Evolutionary conservation across 371 early-diverging fungal genomes (phyloP), one percentile per base, ranked within the genome.

Genomic region (Funneliformis caledonium): DNA sequence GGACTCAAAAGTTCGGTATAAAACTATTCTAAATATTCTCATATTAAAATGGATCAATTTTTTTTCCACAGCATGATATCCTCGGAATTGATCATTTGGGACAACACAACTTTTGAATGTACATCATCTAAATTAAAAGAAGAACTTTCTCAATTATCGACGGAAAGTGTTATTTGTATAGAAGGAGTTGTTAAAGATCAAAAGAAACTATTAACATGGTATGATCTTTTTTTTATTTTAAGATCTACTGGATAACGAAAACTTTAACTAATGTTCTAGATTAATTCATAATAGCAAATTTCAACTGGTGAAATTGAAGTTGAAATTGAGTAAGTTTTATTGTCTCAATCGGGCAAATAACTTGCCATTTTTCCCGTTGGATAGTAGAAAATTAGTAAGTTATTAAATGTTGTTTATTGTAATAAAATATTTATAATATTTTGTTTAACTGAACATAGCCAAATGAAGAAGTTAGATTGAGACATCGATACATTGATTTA

Each of bases 401-500:
- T 52, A 42, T 67, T 67, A 19, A 48, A 76, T 37, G 45, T 10
- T 37, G 1, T 14, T 37, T 65, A 65, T 65, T 65, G 16, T 64
- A 31, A 33, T 31, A 69, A n/a, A 10, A 45, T 68, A 11, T 37
- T 7, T 68, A 22, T 4, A 42, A 69, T 19, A 33, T 6, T 69
- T 45, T 45, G n/a, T 42, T 69, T 31, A 64, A 33, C 5, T 52
- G 7, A 22, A 69, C 22, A 16, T 88, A 93, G 92, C 94, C 95
- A 12, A 91, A 90, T 82, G 96, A 97, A 83, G 96, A 95, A 78
- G 85, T 91, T 0, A 89, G 97, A 42, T 85, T 96, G 9, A 91
- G 91, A 60, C 88, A 96, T 82, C 89, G 97, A 19, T 93, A 94
- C 76, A 81, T 97, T 42, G 96, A 96, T 84, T 85, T 97, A 59